These are phyloP conservation scores for Talaromyces borbonicus DNA, from an alignment of 495 filamentous ascomycete genomes.

Conservation along the genomic window DNA sequence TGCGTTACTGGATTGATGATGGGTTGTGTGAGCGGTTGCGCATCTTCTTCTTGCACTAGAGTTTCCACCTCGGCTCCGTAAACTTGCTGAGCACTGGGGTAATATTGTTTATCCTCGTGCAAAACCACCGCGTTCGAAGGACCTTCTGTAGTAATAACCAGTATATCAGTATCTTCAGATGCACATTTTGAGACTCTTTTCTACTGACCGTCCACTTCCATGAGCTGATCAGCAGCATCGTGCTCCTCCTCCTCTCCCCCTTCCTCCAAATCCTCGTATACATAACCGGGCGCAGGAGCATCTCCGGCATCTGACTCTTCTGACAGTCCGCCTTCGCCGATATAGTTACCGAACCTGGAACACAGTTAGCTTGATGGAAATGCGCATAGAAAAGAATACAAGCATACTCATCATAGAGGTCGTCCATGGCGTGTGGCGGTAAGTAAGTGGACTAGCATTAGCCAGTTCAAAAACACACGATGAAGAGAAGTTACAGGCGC, in stretches of 20 bases:
- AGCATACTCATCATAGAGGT: slow-evolving; percentile 73
- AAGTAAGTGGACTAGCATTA: not conserved
- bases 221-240: slow-evolving; percentile 62
- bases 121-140: slow-evolving; percentile 93
- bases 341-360: slow-evolving; percentile 87
- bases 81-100: slow-evolving; percentile 88
- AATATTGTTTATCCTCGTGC: slow-evolving; percentile 99
- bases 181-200: slow-evolving; percentile 1
- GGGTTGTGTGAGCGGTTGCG: slow-evolving; percentile 81
- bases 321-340: slow-evolving; percentile 82
- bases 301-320: slow-evolving; percentile 72
- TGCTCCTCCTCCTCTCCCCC: slow-evolving; percentile 52
- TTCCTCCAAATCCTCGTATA: slow-evolving; percentile 64
- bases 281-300: slow-evolving; percentile 61
- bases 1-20: slow-evolving; percentile 88
- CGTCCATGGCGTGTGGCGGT: slow-evolving; percentile 55
- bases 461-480: slow-evolving; percentile 3
- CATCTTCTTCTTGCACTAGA: slow-evolving; percentile 93
- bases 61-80: slow-evolving; percentile 93
- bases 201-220: slow-evolving; percentile 78
- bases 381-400: slow-evolving; percentile 8
- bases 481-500: not conserved
- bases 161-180: slow-evolving; percentile 1
- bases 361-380: slow-evolving; percentile 13
- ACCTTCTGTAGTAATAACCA: slow-evolving; percentile 51